Evolutionary conservation across 2,329 filamentous ascomycete species (phyloP), one percentile per base, ranked within the genome.

Genomic region (Aspergillus quadrilineatus): DNA sequence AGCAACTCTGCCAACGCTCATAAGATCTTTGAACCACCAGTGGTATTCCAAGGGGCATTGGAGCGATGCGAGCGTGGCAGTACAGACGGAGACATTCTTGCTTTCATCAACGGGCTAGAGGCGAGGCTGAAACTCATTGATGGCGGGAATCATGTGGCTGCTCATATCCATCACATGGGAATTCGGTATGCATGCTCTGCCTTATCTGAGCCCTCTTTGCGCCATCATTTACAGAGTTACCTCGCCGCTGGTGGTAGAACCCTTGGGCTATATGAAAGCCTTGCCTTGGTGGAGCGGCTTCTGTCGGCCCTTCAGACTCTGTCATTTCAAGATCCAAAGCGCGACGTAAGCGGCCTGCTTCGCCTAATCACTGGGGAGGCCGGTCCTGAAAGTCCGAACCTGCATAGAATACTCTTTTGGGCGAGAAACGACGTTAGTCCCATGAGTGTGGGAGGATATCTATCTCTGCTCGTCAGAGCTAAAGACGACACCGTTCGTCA

Each of bases 121-220:
- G 60, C 60, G 45, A 69, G 73, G 53, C 52, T 71, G 34, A 50
- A 63, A 14, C 63, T 50, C 17, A 48, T 70, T 8, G 34, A 54
- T 4, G 55, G 62, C 2, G 41, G 42, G 10, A 32, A 67, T 4
- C 56, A 49, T 2, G 41, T 46, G 12, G 14, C 54, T 1, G 26
- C 68, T 6, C 63, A 58, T 50, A 36, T 61, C 22, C 22, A 22
- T 22, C 22, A 22, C 37, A 42, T 70, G 34, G 70, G 69, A 0
- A 69, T 75, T 52, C 58, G 58, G 22, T 71, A 70, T 60, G 68
- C 73, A 14, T 66, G 63, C 15, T 59, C 67, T n/a, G 60, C 62
- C 32, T 65, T 72, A 36, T 71, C 67, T 6, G 44, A 62, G n/a
- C 49, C 64, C 5, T 67, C 69, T 37, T 57, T 76, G 5, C 57